phyloP scores from a whole-genome alignment of 306 rosid genomes.

The Oxytropis ochrocephala region DNA sequence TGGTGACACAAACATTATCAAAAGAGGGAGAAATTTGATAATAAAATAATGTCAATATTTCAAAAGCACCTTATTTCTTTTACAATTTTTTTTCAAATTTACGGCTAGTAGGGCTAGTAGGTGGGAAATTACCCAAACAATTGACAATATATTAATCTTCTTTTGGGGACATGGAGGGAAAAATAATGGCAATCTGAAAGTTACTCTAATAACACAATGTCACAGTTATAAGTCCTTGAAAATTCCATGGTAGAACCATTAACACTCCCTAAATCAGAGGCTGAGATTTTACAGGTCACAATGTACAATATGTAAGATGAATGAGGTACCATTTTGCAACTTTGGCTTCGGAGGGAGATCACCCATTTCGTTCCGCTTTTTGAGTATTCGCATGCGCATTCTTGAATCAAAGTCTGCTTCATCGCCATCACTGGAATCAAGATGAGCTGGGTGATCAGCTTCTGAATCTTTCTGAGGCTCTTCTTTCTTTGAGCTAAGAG shows the following conservation, averaged over 20 bases:
- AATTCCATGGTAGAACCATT: constrained; percentile 8
- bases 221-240: neutral
- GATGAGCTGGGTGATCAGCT: constrained; percentile 27
- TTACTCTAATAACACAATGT: neutral
- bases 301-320: constrained; percentile 8
- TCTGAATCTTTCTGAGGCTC: constrained; percentile 43
- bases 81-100: neutral
- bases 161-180: neutral
- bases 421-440: constrained; percentile 54
- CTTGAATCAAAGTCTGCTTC: constrained; percentile 75
- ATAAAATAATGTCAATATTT: neutral
- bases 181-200: neutral
- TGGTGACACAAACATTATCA: constrained; percentile 2
- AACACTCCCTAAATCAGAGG: constrained; percentile 13
- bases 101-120: neutral
- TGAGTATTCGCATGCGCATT: constrained; percentile 83
- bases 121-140: neutral
- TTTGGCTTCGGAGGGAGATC: constrained; percentile 60
- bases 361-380: constrained; percentile 67
- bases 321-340: constrained; percentile 44
- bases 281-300: constrained; percentile 14
- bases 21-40: neutral
- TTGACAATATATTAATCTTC: neutral
- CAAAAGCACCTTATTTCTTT: neutral
- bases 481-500: constrained; percentile 69